Evolutionary conservation across 2,329 filamentous ascomycete species (phyloP).

Genomic region (Ophiostoma piceae): DNA sequence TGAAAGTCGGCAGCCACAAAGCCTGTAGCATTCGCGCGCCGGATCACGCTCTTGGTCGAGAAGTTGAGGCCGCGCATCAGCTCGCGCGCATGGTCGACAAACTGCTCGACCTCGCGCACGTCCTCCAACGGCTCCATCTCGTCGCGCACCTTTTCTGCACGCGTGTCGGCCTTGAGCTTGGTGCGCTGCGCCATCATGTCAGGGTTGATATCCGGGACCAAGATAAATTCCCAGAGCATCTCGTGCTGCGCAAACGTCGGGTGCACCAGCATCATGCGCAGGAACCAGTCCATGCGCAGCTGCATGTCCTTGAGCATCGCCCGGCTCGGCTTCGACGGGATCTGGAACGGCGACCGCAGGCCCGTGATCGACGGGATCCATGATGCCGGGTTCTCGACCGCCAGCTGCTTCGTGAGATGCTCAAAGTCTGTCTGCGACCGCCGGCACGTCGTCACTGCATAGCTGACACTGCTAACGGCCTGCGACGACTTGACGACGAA

Average conservation of each 20-base stretch:
- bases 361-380: constrained; percentile 80
- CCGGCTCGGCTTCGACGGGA: constrained; percentile 85
- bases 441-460: constrained; percentile 90
- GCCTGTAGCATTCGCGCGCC: constrained; percentile 65
- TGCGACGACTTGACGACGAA: constrained; percentile 92
- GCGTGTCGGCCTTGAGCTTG: constrained; percentile 75
- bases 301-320: constrained; percentile 85
- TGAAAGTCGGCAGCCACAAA: constrained; percentile 52
- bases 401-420: constrained; percentile 75
- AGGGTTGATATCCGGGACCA: constrained; percentile 87
- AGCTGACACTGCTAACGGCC: constrained; percentile 72
- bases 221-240: constrained; percentile 97
- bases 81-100: constrained; percentile 84
- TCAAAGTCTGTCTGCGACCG: constrained; percentile 87
- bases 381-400: constrained; percentile 86
- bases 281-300: constrained; percentile 75
- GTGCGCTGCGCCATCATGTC: constrained; percentile 87
- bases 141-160: constrained; percentile 78
- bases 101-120: constrained; percentile 83
- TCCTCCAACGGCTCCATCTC: constrained; percentile 82
- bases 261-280: constrained; percentile 80
- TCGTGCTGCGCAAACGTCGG: constrained; percentile 94
- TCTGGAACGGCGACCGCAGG: constrained; percentile 81
- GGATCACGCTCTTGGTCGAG: constrained; percentile 74
- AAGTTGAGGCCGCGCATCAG: constrained; percentile 81